Base-by-base conservation (phyloP, 108 stramenopile genomes). In the Schizochytrium sp. region DNA sequence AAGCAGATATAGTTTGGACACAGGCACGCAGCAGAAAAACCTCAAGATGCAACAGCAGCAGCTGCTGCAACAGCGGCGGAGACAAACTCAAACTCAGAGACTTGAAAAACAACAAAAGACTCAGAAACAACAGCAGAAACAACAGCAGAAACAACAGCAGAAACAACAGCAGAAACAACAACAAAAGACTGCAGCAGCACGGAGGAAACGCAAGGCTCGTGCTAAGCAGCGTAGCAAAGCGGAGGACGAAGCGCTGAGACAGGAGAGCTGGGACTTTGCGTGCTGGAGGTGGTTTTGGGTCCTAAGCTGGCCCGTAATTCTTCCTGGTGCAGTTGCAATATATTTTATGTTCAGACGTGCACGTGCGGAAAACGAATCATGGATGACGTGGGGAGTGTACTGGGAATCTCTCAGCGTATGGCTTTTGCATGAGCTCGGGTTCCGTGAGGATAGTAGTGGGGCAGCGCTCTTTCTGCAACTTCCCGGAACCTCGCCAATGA, bases 341-440 rank as follows among this genome's bases (percentile, higher is more conserved):
- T 64, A 64, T 42, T 64, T 64, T 64, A 64, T 64, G 61, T 64
- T n/a, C 42, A 38, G 61, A 38, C 61, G 61, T 42, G 61, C 61
- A 0, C 61, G 61, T 4, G 42, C 41, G 7, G 61, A 38, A 42
- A 38, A 64, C 61, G 8, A 4, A 28, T 28, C 28, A 42, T 64
- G 61, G 61, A 64, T 64, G 41, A 10, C 61, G 61, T 64, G 61
- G 61, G 4, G 4, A 5, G 61, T 1, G 17, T 64, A 64, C 1
- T 64, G 61, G 61, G 61, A 64, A 7, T 38, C 61, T 42, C 42
- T 64, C 42, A 42, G 19, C 61, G 61, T 64, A 42, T 64, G 61
- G 61, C 19, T 64, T 7, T n/a, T 64, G 7, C 61, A 64, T 42
- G 61, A 64, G 61, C 61, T 64, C 19, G 61, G 61, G 0, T 64